Base-by-base conservation (phyloP, 1,284 basidiomycete species). In the Cutaneotrichosporon dermatis region DNA sequence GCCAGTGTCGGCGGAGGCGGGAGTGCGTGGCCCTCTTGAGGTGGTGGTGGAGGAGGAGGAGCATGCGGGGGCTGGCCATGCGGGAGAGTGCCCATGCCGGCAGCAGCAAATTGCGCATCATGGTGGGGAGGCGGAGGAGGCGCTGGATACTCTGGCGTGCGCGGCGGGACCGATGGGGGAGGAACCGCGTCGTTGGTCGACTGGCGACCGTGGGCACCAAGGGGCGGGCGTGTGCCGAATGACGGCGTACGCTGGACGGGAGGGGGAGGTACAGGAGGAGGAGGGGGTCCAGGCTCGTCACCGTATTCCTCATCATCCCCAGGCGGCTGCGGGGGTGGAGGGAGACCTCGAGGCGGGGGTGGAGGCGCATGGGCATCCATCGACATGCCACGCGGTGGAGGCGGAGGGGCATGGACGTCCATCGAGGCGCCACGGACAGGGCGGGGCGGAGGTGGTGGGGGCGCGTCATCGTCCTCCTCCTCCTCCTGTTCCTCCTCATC, bases 261-360 rank as follows among this genome's bases (percentile, higher is more conserved):
- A 33, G 15, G 44, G 1, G 64, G 66, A 4, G 61, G 58, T 1
- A 52, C 37, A 6, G 65, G 57, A 4, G 56, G 39, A 11, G 57
- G 25, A 25, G 25, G 25, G 25, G 25, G 25, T 25, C 25, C 25
- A 25, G 25, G 25, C 25, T 25, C 59, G 6, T 35, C 35, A 12
- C 45, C 50, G 43, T 51, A 60, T 50, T 6, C 58, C 34, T 69
- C 66, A 6, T 68, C 65, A 25, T 25, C 25, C 25, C 25, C 25
- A 25, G 25, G 25, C 5, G 51, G 59, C 10, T 64, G 54, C 9
- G 55, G 49, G 6, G 43, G 44, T 1, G 61, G 57, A 6, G 59
- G 46, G 16, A 60, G 59, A 11, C 55, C 46, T 6, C 54, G 57
- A 3, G 65, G 67, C 4, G 62, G 61, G 1, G 54, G 51, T 2